Conservation (phyloP, 345 rosid genomes). For the Brassica carinata region DNA sequence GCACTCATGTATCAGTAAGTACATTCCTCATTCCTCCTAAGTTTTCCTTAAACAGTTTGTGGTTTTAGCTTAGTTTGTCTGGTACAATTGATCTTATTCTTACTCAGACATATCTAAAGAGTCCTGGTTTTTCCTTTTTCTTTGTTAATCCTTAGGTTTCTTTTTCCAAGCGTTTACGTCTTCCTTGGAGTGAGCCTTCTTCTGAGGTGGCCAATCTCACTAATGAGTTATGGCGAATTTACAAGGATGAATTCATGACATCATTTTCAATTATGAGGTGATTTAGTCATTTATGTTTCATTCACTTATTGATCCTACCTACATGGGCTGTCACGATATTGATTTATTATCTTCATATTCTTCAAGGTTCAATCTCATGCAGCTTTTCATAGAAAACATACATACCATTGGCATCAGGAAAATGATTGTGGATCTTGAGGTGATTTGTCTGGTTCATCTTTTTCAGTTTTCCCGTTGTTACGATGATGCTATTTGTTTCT, state of each 20-base stretch:
- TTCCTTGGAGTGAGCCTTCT: slow-evolving; percentile 63
- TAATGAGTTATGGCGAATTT: slow-evolving; percentile 71
- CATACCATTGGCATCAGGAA: slow-evolving; percentile 75
- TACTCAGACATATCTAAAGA: slow-evolving; percentile 22
- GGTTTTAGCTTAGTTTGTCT: slow-evolving; percentile 14
- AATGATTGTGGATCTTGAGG: slow-evolving; percentile 92
- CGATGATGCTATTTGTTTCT: slow-evolving; percentile 15
- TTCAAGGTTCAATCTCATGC: slow-evolving; percentile 86
- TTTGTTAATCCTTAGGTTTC: slow-evolving; percentile 61
- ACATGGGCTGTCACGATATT: slow-evolving; percentile 12
- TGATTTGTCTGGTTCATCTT: slow-evolving; percentile 44
- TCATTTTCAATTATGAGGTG: slow-evolving; percentile 93
- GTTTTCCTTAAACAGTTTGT: slow-evolving; percentile 2
- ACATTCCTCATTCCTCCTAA: background rate
- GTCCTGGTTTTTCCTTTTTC: slow-evolving; percentile 22
- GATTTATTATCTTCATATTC: slow-evolving; percentile 19
- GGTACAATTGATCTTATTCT: slow-evolving; percentile 13
- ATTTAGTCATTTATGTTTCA: slow-evolving; percentile 9
- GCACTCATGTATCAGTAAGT: slow-evolving; percentile 82
- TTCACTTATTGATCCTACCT: slow-evolving; percentile 22
- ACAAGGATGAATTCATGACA: slow-evolving; percentile 81
- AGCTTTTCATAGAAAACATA: slow-evolving; percentile 66
- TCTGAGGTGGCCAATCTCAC: slow-evolving; percentile 53
- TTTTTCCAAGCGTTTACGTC: slow-evolving; percentile 73
- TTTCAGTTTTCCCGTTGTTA: slow-evolving; percentile 5